phyloP scores from a whole-genome alignment of 805 yeast genomes.

The Candida nonsorbophila region DNA sequence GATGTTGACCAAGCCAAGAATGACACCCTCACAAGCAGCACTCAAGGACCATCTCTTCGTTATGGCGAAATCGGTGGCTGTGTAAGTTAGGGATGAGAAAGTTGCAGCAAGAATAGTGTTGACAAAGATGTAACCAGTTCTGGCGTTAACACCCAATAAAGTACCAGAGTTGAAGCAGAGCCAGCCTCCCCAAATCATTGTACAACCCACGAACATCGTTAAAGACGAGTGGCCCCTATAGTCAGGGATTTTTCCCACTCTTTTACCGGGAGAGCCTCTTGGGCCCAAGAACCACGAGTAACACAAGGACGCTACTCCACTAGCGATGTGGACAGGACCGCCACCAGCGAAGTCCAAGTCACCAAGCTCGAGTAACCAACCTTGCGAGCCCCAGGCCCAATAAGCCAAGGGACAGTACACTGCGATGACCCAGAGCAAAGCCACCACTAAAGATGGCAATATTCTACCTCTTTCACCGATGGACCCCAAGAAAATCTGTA shows the following conservation, averaged over 20 bases:
- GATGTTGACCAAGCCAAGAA: slow-evolving; percentile 41
- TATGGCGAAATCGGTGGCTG: slow-evolving; percentile 33
- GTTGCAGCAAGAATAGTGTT: slow-evolving; percentile 50
- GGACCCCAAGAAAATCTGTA: slow-evolving; percentile 44
- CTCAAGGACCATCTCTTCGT: slow-evolving; percentile 37
- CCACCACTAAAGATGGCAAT: slow-evolving; percentile 37
- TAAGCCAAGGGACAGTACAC: slow-evolving; percentile 42
- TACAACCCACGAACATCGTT: slow-evolving; percentile 38
- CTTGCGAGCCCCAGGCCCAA: slow-evolving; percentile 42
- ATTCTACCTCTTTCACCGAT: slow-evolving; percentile 39
- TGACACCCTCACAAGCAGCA: slow-evolving; percentile 43
- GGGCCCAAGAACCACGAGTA: slow-evolving; percentile 41
- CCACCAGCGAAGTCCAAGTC: slow-evolving; percentile 47
- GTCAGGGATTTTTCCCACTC: slow-evolving; percentile 15
- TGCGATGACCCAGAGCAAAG: slow-evolving; percentile 34
- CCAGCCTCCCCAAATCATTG: slow-evolving; percentile 46
- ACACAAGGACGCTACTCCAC: slow-evolving; percentile 38
- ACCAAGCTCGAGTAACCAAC: slow-evolving; percentile 41
- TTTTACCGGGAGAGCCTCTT: slow-evolving; percentile 20
- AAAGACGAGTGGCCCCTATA: slow-evolving; percentile 30
- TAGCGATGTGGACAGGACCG: slow-evolving; percentile 44
- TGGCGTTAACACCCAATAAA: slow-evolving; percentile 29
- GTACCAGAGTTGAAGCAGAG: slow-evolving; percentile 46
- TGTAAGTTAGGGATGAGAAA: slow-evolving; percentile 41
- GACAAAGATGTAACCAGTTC: slow-evolving; percentile 43